Percentiles rank a stretch among this genome's conserved stretches.
Evolutionary conservation across 768 basidiomycete genomes (phyloP).

Genomic region (Tubosaeta sp.): DNA sequence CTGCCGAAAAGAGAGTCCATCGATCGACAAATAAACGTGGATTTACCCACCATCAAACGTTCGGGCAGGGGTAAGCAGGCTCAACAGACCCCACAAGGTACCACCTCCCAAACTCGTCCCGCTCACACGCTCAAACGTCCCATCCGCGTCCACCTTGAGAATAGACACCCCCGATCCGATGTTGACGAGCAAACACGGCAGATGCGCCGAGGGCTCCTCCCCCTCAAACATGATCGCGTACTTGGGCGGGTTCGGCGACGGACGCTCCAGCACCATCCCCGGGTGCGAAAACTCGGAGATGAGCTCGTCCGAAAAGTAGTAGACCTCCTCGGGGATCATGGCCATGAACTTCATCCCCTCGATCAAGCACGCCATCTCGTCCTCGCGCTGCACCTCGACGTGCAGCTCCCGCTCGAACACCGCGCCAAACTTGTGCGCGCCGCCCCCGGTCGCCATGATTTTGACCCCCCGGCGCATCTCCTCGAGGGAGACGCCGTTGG

Average conservation of each 20-base stretch:
- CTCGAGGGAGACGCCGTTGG: conserved; percentile 83
- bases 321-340: conserved; percentile 94
- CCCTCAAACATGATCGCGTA: conserved; percentile 87
- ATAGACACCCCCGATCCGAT: conserved; percentile 98
- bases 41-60: conserved; percentile 87
- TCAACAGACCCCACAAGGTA: conserved; percentile 94
- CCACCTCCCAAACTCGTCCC: conserved; percentile 97
- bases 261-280: conserved; percentile 58
- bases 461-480: conserved; percentile 92
- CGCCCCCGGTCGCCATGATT: conserved; percentile 97
- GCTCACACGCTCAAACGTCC: conserved; percentile 91
- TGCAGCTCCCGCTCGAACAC: conserved; percentile 67
- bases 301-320: conserved; percentile 97
- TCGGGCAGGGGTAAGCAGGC: conserved; percentile 89
- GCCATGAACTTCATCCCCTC: conserved; percentile 95
- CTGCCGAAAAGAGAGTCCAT: conserved; percentile 39
- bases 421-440: conserved; percentile 92
- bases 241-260: conserved; percentile 85
- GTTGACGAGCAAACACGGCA: conserved; percentile 96
- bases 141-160: conserved; percentile 95
- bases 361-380: conserved; percentile 99
- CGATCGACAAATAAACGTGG: neutral
- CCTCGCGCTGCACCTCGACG: conserved; percentile 86
- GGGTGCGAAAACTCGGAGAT: conserved; percentile 62
- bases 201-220: conserved; percentile 73